Conservation (phyloP, 2,329 filamentous ascomycete genomes). For the Pezicula neosporulosa region DNA sequence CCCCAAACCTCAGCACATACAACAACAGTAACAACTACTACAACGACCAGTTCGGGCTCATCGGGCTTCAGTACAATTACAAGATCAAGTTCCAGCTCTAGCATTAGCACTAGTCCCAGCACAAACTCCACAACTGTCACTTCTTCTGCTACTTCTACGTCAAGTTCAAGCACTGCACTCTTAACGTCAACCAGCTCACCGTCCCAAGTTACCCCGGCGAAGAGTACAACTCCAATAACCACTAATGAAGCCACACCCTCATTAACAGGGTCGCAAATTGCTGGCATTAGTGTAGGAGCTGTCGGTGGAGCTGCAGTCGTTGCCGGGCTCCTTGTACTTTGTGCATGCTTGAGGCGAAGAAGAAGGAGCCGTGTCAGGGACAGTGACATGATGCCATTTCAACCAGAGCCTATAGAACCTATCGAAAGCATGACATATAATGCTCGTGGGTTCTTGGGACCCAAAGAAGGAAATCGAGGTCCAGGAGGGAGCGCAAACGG, state of each 20-base stretch:
- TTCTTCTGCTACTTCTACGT: conserved; percentile 5
- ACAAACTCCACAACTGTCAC: conserved; percentile 2
- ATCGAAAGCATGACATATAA: conserved; percentile 14
- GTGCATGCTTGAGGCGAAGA: conserved; percentile 31
- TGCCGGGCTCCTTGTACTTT: conserved; percentile 39
- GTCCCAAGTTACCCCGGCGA: conserved; percentile 7
- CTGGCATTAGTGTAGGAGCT: conserved; percentile 55
- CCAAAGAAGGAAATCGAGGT: conserved; percentile 9
- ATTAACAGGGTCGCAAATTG: conserved; percentile 41
- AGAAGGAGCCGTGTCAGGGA: conserved; percentile 20
- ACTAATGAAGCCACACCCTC: background rate
- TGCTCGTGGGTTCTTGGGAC: conserved; percentile 13
- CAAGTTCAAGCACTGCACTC: conserved; percentile 10
- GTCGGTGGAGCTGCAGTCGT: conserved; percentile 46
- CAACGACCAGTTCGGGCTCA: background rate
- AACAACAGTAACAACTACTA: conserved; percentile 11
- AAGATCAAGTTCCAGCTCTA: conserved; percentile 12
- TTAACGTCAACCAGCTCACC: conserved; percentile 15
- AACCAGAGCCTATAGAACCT: conserved; percentile 23
- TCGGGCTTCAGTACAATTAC: background rate
- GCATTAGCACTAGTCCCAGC: conserved; percentile 2
- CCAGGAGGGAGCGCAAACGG: conserved; percentile 20
- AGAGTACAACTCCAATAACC: background rate
- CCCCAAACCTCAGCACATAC: conserved; percentile 3
- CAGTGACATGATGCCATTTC: conserved; percentile 29